These are phyloP conservation scores for Phytophthora palmivora DNA, from an alignment of 352 stramenopile species.

Conservation along the genomic window DNA sequence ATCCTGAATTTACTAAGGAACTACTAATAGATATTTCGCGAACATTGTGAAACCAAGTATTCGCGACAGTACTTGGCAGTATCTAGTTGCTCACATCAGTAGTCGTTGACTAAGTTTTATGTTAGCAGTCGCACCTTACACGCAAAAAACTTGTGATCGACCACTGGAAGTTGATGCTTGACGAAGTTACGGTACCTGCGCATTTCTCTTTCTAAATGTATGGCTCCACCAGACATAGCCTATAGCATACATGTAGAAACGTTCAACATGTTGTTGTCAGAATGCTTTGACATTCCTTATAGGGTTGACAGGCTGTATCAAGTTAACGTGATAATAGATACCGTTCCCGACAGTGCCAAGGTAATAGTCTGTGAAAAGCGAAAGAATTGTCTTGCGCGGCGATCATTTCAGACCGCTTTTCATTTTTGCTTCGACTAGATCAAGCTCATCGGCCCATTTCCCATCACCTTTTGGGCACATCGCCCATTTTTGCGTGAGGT, in stretches of 20 bases:
- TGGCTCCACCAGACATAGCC: not conserved
- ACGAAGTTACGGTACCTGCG: not conserved
- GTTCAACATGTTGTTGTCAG: not conserved
- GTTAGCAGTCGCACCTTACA: not conserved
- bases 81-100: not conserved
- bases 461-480: not conserved
- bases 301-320: not conserved
- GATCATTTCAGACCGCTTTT: too few relatives aligned
- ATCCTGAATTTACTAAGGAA: not conserved
- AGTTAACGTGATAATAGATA: too few relatives aligned
- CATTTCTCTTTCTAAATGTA: not conserved
- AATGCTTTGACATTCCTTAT: not conserved
- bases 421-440: too few relatives aligned
- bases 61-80: not conserved
- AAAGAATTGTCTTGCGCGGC: too few relatives aligned
- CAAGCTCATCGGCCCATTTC: not conserved
- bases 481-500: slow-evolving; percentile 9
- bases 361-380: too few relatives aligned
- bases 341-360: too few relatives aligned
- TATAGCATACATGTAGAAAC: too few relatives aligned
- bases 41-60: not conserved
- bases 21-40: not conserved
- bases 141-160: too few relatives aligned
- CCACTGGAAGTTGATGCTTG: not conserved
- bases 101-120: not conserved